Base-by-base conservation (phyloP, 2,329 filamentous ascomycete genomes). In the Cladosporium phlei region DNA sequence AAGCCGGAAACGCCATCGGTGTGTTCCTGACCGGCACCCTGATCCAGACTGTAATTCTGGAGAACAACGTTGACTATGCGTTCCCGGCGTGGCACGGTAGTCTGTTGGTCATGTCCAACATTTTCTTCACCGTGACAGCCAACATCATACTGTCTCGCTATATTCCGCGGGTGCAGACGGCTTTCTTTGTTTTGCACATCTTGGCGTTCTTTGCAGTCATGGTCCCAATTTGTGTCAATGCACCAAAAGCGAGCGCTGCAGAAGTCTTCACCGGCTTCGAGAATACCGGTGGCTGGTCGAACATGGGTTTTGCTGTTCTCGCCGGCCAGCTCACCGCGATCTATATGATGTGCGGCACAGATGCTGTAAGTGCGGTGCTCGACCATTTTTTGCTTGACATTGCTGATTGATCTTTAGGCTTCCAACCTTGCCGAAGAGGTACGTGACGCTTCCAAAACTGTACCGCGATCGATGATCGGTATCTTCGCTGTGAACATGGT, bases 21-120 rank as follows among this genome's bases (percentile, higher is more conserved):
- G 34, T 55, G 2, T 55, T 58, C 22, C 20, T 59, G 14, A 46
- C 46, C 7, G 55, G 55, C 12, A 52, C 45, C 10, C 46, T 55
- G 4, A 34, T 56, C 0, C 55, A 58, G 16, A 49, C 46, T 5
- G 49, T 55, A 5, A 57, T 58, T n/a, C 61, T 66, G 38, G 62
- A 71, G 47, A 68, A 69, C 27, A 55, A 69, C 38, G 66, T 69
- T 0, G 56, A 64, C 19, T 76, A 74, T 46, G 51, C 52, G 1
- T 64, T 69, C 0, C 62, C 66, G 8, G 63, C 59, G 17, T 78
- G 72, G 17, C 74, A 77, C 38, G 69, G 65, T 2, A 75, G 73
- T 0, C 59, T 77, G 2, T 57, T 77, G 1, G 66, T 67, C 43
- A 25, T 69, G 58, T 69, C 68, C 60, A 38, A 32, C 19, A 17